These are phyloP conservation scores for Drechslera avenae DNA, from an alignment of 2,329 filamentous ascomycete genomes.

Conservation along the genomic window DNA sequence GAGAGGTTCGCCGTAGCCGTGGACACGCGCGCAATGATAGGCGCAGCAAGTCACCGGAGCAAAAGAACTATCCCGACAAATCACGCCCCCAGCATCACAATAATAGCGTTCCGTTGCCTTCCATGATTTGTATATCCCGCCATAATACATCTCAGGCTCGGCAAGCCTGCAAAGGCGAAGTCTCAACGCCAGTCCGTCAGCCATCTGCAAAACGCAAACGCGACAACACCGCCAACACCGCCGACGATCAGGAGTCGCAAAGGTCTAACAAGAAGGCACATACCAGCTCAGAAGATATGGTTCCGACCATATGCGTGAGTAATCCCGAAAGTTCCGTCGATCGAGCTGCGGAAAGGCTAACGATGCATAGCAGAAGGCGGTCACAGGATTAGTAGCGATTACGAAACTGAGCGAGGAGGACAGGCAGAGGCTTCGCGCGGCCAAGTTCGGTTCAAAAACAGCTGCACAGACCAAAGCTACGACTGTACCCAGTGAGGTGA, in stretches of 20 bases:
- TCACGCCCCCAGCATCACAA: not conserved
- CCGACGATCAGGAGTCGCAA: not conserved
- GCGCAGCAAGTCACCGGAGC: slow-evolving; percentile 1
- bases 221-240: not conserved
- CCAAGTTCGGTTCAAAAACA: not conserved
- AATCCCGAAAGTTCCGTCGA: no score
- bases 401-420: slow-evolving; percentile 3
- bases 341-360: not conserved
- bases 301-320: not conserved
- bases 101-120: not conserved
- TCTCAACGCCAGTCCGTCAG: not conserved
- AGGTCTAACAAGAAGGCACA: not conserved
- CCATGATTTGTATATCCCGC: not conserved
- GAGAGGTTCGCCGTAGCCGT: not conserved
- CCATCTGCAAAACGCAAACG: slow-evolving; percentile 2
- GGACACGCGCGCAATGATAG: not conserved
- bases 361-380: not conserved
- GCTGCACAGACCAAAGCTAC: not conserved
- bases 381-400: not conserved
- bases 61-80: not conserved
- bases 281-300: not conserved
- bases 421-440: not conserved
- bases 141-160: not conserved
- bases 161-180: not conserved
- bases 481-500: not conserved